Base-by-base conservation (phyloP, 257 asterid species). In the Pogostemon cablin region DNA sequence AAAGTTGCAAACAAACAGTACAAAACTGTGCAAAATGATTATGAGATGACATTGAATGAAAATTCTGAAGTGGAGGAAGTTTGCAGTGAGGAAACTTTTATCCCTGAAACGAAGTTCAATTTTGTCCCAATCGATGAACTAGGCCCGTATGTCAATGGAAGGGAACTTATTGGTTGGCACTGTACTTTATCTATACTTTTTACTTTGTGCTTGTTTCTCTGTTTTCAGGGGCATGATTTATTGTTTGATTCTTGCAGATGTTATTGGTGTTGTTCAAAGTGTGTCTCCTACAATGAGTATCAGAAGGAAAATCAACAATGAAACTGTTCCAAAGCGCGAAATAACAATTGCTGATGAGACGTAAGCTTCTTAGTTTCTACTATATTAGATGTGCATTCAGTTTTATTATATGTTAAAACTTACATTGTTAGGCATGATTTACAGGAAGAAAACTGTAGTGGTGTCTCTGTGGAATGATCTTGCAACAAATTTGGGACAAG, bases 1-100 rank as follows among this genome's bases (percentile, higher is more conserved):
- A 86, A 76, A 75, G 88, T 91, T 57, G 99, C 98, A 25, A 91
- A 91, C 87, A 95, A 88, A 87, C 97, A 89, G 53, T 95, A 80
- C 87, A 95, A 81, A 63, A 91, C 91, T 1, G 93, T 95, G 3
- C 83, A 81, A 65, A 95, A 95, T 81, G 98, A 95, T 71, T 95
- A 95, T 62, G 98, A 95, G 72, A 86, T 95, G 97, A 91, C 91
- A 8, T 73, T 95, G 65, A 91, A 91, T 83, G 99, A 91, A 70
- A 70, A 80, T 74, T 95, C 98, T 34, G 86, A 79, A 71, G 97
- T 95, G 5, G 99, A 95, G 68, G 97, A 89, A 78, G 92, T 84
- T 42, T 67, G 66, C 75, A 79, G 74, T 11, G 97, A 89, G 74
- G 86, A 79, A 3, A 67, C 90, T 47, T 95, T 88, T 83, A 79